A percentile compares a stretch with the other conserved stretches of the same genome.
These are phyloP conservation scores for Mycotypha africana DNA, from an alignment of 371 early-diverging fungal species.

Conservation along the genomic window DNA sequence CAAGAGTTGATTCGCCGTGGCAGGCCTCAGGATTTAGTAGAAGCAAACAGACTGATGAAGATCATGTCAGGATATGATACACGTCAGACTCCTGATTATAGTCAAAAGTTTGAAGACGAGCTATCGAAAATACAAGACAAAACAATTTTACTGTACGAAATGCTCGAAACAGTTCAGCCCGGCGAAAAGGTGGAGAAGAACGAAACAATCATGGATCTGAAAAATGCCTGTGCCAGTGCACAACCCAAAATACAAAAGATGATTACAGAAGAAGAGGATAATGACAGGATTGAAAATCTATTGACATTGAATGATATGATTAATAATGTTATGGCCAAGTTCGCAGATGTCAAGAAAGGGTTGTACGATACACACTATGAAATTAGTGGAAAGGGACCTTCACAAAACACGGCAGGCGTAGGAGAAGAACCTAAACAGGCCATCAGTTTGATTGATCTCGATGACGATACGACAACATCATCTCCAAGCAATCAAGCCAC, in stretches of 20 bases:
- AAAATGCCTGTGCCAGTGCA: conserved; percentile 49
- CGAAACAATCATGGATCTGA: conserved; percentile 53
- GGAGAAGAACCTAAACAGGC: conserved; percentile 26
- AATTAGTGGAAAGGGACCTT: conserved; percentile 34
- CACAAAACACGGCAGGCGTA: conserved; percentile 10
- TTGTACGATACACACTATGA: conserved; percentile 41
- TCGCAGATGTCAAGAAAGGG: conserved; percentile 64
- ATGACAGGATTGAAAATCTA: conserved; percentile 47
- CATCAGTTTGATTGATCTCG: conserved; percentile 62
- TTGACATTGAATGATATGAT: conserved; percentile 84
- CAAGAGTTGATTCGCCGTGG: conserved; percentile 96
- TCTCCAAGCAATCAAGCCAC: conserved; percentile 1
- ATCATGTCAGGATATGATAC: conserved; percentile 94
- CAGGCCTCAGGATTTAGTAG: conserved; percentile 90
- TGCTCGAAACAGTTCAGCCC: conserved; percentile 64
- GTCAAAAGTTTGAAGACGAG: conserved; percentile 77
- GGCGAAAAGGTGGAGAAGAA: conserved; percentile 59
- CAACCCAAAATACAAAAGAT: conserved; percentile 78
- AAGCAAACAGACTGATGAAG: conserved; percentile 96
- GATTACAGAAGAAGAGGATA: conserved; percentile 45
- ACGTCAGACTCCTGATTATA: conserved; percentile 77
- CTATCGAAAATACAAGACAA: conserved; percentile 78
- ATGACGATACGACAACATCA: conserved; percentile 21
- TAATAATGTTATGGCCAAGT: conserved; percentile 73
- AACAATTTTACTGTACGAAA: conserved; percentile 70